Base-by-base conservation (phyloP, 1,139 yeast species). In the Trichomonascaceae sp. region DNA sequence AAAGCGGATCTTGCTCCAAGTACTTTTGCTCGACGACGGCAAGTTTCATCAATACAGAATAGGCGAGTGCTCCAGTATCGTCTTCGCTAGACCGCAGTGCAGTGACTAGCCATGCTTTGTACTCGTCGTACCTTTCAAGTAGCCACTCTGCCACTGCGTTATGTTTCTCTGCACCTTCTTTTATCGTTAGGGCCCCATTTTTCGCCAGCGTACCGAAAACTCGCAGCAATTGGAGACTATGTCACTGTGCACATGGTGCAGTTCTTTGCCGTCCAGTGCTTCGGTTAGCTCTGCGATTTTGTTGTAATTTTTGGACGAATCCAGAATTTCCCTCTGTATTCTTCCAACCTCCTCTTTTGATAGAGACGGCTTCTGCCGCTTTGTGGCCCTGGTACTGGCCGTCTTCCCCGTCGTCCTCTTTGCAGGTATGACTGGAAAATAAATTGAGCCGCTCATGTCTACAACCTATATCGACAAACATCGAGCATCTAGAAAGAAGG, bases 201-300 rank as follows among this genome's bases (percentile, higher is more conserved):
- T 63, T 60, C 37, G 76, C 63, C 29, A 82, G 54, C 35, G 64
- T 62, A 39, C 71, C 72, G 54, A 81, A 84, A 4, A 72, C 53
- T 43, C 71, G 70, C 47, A 62, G 68, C 17, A 81, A 48, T 1
- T 70, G 61, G 14, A 74, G 51, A 1, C 76, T 62, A 3, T 36
- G 36, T 17, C 34, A 37, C 27, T 34, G 45, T 26, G 27, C 18
- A 15, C 30, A 34, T 37, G 34, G 28, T 35, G 30, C 59, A 47
- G 26, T 39, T 46, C 38, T 58, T 51, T 64, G 45, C 3, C 37
- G 32, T 9, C 54, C 30, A 65, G 59, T 35, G 63, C 66, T 4
- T 57, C 57, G 15, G 74, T 43, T 23, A 78, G 53, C 4, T 50
- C 45, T 1, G 65, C 69, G 14, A 77, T 50, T 36, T 70, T 66